Evolutionary conservation across 352 stramenopile genomes (phyloP), one percentile per base, ranked within the genome.

Genomic region (Phytophthora lateralis): DNA sequence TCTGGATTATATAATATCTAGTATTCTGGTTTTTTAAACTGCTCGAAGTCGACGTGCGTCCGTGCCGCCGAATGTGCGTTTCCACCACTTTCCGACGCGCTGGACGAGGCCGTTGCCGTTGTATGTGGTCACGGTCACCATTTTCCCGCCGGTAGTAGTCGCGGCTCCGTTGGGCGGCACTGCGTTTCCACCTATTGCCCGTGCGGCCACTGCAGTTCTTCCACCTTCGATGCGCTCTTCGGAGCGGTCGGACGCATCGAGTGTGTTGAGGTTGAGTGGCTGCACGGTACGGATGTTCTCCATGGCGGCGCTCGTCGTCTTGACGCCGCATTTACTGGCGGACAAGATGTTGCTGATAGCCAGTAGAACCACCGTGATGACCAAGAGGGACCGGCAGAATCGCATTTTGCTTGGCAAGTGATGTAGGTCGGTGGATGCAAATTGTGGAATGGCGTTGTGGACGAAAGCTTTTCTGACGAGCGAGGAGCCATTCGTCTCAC

Each of bases 21-120:
- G 1, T 24, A 24, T 24, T 24, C 21, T 30, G n/a, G n/a, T n/a
- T n/a, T n/a, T n/a, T n/a, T n/a, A n/a, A n/a, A n/a, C n/a, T n/a
- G n/a, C n/a, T n/a, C n/a, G n/a, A 2, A 63, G 48, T 45, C 56
- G 50, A 42, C 39, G 57, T 15, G 18, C 26, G 20, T n/a, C 5
- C 1, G 32, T 15, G 20, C n/a, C 2, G 32, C 6, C 9, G 32
- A 66, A 60, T 4, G 41, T 21, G 38, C 48, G 20, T 14, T 27
- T 27, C 41, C n/a, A 60, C 58, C 58, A 66, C 15, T 57, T 53
- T 18, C 26, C 21, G 27, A 66, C 10, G 17, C 58, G 58, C 24
- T 54, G 34, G 7, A 46, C 39, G 14, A 66, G 10, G 8, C 58
- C 49, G 3, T 66, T 55, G 41, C 7, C 34, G 18, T 45, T 44